Percentiles rank a stretch among this genome's conserved stretches.
phyloP scores from a whole-genome alignment of 805 yeast genomes.

The Spathaspora boniae region DNA sequence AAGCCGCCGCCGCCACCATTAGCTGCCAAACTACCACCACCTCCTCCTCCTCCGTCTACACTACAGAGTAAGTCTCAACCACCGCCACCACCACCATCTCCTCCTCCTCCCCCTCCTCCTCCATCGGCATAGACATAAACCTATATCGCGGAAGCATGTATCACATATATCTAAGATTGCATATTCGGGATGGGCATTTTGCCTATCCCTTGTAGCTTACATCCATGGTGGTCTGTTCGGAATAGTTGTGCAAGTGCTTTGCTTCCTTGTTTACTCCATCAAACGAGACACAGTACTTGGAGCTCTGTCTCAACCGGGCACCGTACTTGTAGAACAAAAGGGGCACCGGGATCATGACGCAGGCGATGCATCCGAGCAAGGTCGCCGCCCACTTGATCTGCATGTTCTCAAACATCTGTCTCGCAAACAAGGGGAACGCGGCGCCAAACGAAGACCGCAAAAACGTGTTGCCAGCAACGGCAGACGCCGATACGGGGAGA shows the following conservation, averaged over 20 bases:
- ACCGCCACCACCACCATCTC: constrained; percentile 20
- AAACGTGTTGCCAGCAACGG: constrained; percentile 61
- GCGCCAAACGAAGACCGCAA: constrained; percentile 58
- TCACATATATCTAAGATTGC: background rate
- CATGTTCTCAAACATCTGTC: constrained; percentile 47
- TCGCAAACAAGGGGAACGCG: constrained; percentile 58
- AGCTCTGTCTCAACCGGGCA: constrained; percentile 20
- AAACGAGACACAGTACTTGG: constrained; percentile 7
- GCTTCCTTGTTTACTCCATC: background rate
- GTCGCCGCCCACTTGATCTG: constrained; percentile 55
- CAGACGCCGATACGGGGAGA: constrained; percentile 55
- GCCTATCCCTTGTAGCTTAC: background rate
- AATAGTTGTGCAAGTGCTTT: background rate
- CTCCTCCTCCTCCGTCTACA: constrained; percentile 22
- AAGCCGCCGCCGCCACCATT: constrained; percentile 16
- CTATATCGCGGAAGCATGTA: background rate
- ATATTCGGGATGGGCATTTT: background rate
- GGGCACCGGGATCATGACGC: constrained; percentile 54
- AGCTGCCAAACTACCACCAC: constrained; percentile 14
- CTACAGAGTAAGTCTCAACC: no score
- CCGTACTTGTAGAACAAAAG: constrained; percentile 51
- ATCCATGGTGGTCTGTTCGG: background rate
- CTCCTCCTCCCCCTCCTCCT: constrained; percentile 13
- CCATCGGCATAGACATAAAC: background rate
- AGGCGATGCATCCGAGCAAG: constrained; percentile 49